Base-by-base conservation (phyloP, 2,329 filamentous ascomycete genomes). In the Leptographium flavum region DNA sequence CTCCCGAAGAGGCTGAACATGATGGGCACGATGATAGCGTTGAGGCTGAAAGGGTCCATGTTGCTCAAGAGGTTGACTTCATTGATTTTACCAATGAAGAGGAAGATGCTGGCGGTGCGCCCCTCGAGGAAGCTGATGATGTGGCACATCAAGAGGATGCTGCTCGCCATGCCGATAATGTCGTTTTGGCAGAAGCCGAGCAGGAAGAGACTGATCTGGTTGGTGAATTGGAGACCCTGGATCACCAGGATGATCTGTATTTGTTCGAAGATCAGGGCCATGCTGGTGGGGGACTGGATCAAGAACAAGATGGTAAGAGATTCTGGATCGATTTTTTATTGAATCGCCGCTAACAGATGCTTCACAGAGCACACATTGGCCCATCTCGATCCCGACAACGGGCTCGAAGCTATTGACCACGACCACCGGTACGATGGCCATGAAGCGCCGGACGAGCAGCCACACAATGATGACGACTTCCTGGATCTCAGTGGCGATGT, bases 401-500 rank as follows among this genome's bases (percentile, higher is more conserved):
- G 46, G 42, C 25, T 37, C 25, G 41, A 43, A 25, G 2, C 38
- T 13, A 38, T 39, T 33, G 41, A 32, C 21, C 28, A 40, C 8
- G 33, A 27, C 5, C 21, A 43, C 22, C 39, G 43, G 21, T 22
- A 46, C 2, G 32, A 25, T 17, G 47, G 32, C 23, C 22, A 38
- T 7, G 14, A 15, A 8, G 17, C 4, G 5, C 21, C 28, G 33
- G 19, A 35, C 19, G 17, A 13, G 39, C 23, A 10, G 36, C 35
- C 14, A 23, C 21, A 35, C 9, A 35, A 47, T 9, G 45, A 47
- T 11, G 50, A 53, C 6, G 51, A 51, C 22, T 50, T 46, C 15
- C 39, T 53, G 1, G 47, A 53, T 30, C 44, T 52, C 7, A 15
- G 42, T 11, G 49, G 39, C 3, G 49, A 50, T n/a, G 21, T 47